Percentiles rank a stretch among this genome's conserved stretches.
These are phyloP conservation scores for Daldinia eschscholtzii DNA, from an alignment of 2,329 filamentous ascomycete species.

Conservation along the genomic window DNA sequence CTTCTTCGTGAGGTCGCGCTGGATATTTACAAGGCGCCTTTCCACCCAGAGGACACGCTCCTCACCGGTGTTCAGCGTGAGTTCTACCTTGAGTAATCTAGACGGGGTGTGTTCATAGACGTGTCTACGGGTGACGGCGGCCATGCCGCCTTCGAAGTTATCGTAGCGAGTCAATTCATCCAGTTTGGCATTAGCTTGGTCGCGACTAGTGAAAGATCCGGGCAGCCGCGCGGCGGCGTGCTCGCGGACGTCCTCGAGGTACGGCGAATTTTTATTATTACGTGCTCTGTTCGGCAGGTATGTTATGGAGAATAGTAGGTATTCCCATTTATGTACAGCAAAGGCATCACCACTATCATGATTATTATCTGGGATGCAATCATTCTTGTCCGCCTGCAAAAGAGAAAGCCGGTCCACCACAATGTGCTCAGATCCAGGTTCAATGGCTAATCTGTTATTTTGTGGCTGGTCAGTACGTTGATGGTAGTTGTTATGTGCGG, in stretches of 20 bases:
- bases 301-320: background rate
- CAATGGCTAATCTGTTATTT: background rate
- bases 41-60: constrained; percentile 44
- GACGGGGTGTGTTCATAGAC: constrained; percentile 25
- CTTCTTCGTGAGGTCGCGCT: constrained; percentile 11
- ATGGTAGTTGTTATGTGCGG: background rate
- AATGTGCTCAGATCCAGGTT: background rate
- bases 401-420: background rate
- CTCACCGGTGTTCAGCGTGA: constrained; percentile 36
- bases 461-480: constrained; percentile 19
- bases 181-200: constrained; percentile 42
- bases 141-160: constrained; percentile 30
- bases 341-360: background rate
- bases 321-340: constrained; percentile 15
- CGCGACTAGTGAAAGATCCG: constrained; percentile 34
- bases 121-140: constrained; percentile 29
- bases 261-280: too few species aligned
- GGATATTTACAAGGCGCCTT: constrained; percentile 23
- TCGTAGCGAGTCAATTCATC: constrained; percentile 30
- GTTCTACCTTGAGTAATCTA: constrained; percentile 40
- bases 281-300: background rate
- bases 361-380: background rate
- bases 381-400: background rate
- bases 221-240: background rate
- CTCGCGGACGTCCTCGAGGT: background rate